Evolutionary conservation across 2,329 filamentous ascomycete species (phyloP).

Genomic region (Sclerotinia subarctica): DNA sequence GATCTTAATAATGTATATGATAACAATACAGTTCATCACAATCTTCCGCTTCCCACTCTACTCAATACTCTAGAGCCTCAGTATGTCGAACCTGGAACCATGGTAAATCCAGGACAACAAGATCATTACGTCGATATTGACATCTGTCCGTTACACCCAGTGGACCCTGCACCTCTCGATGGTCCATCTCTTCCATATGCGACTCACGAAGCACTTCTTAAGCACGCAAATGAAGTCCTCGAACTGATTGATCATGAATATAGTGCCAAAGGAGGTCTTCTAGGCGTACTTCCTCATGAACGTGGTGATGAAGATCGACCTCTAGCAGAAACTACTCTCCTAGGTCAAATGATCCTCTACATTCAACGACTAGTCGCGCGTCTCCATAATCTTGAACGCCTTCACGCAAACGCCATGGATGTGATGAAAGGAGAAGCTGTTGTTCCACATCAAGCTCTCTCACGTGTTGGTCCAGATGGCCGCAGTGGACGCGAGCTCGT

Average conservation of each 20-base stretch:
- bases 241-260: constrained; percentile 60
- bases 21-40: constrained; percentile 26
- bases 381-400: constrained; percentile 56
- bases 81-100: background rate
- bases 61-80: constrained; percentile 30
- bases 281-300: constrained; percentile 51
- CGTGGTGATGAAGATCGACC: constrained; percentile 41
- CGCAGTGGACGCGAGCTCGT: constrained; percentile 48
- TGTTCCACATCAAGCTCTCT: constrained; percentile 52
- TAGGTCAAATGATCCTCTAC: constrained; percentile 57
- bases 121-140: constrained; percentile 22
- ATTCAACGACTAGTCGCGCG: constrained; percentile 53
- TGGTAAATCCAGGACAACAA: constrained; percentile 14
- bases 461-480: constrained; percentile 51
- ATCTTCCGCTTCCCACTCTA: constrained; percentile 31
- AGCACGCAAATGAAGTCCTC: constrained; percentile 58
- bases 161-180: constrained; percentile 18
- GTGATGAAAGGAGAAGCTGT: constrained; percentile 49
- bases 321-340: constrained; percentile 49
- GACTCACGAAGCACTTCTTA: constrained; percentile 43
- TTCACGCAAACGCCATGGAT: constrained; percentile 51
- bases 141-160: constrained; percentile 33
- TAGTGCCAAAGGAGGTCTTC: constrained; percentile 52
- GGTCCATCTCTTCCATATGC: constrained; percentile 31
- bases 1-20: constrained; percentile 49